Evolutionary conservation across 140 eudicot species (phyloP), one percentile per base, ranked within the genome.

Genomic region (Cichorium intybus): DNA sequence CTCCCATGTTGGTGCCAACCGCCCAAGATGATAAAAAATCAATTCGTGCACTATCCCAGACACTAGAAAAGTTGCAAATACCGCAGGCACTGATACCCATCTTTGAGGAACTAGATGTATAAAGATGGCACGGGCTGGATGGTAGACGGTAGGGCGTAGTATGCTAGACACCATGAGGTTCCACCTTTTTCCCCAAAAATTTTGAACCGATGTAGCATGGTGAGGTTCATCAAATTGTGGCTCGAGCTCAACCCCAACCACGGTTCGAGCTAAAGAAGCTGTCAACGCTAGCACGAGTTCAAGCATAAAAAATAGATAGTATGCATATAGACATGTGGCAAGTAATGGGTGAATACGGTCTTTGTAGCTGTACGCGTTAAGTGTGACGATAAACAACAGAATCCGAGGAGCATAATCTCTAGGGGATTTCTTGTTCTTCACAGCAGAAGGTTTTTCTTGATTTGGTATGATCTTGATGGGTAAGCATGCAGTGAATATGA

Each of bases 201-300:
- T 54, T 37, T 66, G 79, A 3, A 79, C 52, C 1, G 82, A 78
- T 5, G 79, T 80, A 5, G 86, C 60, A 3, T 70, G 59, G 7
- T 69, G 69, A 15, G 94, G 94, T 31, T 85, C 77, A 28, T 76
- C 22, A 39, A 85, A 82, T 39, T 70, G 88, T 8, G 88, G 80
- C 73, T 85, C 88, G 39, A 85, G 70, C 58, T 85, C 82, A 37
- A 79, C 57, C 12, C 71, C 26, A 6, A 53, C 33, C 0, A 70
- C 0, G 2, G 57, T 24, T 10, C 20, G 67, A 4, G 81, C 74
- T 28, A 71, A 0, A 29, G 31, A 52, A 0, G 80, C 74, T 2
- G 47, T n/a, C n/a, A 76, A 5, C 0, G 65, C 80, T 6, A 82
- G 46, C 4, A 70, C 0, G 7, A 70, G 4, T 24, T 85, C 88